Conservation (phyloP, 179 eudicot genomes). For the Pouteria campechiana region DNA sequence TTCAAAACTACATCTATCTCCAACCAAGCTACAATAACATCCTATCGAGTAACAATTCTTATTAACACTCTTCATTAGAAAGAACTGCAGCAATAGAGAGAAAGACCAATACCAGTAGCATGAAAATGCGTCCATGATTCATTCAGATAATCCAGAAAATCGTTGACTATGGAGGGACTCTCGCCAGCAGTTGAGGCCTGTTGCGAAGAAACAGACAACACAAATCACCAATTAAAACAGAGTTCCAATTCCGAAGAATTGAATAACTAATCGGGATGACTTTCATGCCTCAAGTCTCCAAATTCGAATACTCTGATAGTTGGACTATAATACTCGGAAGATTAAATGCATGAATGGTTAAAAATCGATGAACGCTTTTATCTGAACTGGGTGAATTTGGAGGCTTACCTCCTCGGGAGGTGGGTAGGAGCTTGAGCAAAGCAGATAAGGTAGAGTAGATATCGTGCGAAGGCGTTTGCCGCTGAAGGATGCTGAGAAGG, state of each 20-base stretch:
- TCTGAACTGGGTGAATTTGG: no score
- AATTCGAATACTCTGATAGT: neutral
- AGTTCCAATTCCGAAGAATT: neutral
- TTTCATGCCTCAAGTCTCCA: neutral
- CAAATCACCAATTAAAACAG: neutral
- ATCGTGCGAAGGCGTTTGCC: conserved; percentile 3
- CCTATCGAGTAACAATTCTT: no score
- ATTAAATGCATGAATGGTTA: neutral
- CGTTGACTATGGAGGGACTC: conserved; percentile 65
- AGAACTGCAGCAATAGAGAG: no score
- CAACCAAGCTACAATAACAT: no score
- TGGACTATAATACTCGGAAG: neutral
- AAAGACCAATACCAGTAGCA: conserved; percentile 98
- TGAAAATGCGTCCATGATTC: conserved; percentile 99
- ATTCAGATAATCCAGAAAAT: conserved; percentile 77
- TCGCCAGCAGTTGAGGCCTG: conserved; percentile 23
- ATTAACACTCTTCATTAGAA: no score
- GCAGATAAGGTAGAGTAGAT: conserved; percentile 19
- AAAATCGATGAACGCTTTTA: neutral
- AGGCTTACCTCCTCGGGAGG: conserved; percentile 14
- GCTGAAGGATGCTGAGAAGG: conserved; percentile 1
- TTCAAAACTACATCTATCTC: no score
- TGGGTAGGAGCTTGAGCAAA: conserved; percentile 31
- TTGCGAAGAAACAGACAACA: conserved; percentile 15
- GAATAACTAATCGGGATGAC: neutral